Conservation (phyloP, 345 rosid species). For the Raphanus sativus region DNA sequence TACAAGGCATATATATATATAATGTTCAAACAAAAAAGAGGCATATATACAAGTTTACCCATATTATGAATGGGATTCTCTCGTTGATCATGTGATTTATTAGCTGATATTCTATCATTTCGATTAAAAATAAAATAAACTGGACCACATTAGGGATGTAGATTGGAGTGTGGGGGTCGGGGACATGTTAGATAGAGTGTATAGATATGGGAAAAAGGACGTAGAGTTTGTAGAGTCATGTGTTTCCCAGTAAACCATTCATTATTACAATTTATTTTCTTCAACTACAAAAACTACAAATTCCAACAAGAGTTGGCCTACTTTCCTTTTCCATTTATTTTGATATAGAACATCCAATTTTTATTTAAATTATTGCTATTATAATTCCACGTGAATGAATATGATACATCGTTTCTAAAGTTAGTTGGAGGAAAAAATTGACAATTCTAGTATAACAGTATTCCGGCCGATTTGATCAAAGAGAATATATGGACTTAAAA, state of each 20-base stretch:
- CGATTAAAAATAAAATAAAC: background rate
- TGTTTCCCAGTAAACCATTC: conserved; percentile 35
- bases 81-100: conserved; percentile 11
- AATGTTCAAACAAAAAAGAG: too few species aligned
- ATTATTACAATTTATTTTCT: conserved; percentile 18
- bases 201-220: conserved; percentile 38
- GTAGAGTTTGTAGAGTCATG: conserved; percentile 39
- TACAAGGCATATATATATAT: too few species aligned
- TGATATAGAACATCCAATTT: background rate
- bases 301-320: conserved; percentile 32
- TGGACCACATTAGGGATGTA: conserved; percentile 20
- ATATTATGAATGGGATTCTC: conserved; percentile 8
- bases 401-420: background rate
- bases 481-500: conserved; percentile 1
- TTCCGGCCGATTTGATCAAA: background rate
- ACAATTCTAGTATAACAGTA: conserved; percentile 13
- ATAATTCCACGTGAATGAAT: conserved; percentile 9
- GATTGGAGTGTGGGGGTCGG: conserved; percentile 34
- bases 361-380: background rate
- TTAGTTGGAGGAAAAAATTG: background rate
- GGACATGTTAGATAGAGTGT: conserved; percentile 24
- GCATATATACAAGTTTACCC: background rate
- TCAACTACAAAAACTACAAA: conserved; percentile 9
- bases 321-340: conserved; percentile 19
- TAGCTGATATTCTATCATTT: background rate